phyloP scores from a whole-genome alignment of 192 early-diverging fungal species.

The Pilaira anomala region DNA sequence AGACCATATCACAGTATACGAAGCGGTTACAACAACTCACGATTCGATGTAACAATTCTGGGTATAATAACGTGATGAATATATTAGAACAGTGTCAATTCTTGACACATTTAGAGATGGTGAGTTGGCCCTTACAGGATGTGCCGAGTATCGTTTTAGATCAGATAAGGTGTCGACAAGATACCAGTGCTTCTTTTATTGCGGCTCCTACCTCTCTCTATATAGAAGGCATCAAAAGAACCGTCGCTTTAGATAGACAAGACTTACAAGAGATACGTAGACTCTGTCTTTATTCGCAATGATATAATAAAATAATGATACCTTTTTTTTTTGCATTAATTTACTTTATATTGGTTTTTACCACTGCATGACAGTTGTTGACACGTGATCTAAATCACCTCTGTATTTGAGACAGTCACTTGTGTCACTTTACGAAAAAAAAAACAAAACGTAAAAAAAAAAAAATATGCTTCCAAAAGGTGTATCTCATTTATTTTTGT shows the following conservation, averaged over 20 bases:
- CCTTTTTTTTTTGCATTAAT: too few species aligned
- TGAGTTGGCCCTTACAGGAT: conserved; percentile 13
- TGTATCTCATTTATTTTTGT: too few species aligned
- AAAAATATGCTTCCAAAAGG: too few species aligned
- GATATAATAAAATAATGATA: too few species aligned
- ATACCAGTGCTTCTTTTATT: too few species aligned
- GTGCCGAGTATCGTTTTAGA: conserved; percentile 8
- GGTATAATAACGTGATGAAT: neutral
- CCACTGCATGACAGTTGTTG: too few species aligned
- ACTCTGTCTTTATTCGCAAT: neutral
- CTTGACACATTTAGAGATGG: conserved; percentile 14
- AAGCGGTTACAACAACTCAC: neutral
- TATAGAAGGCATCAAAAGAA: conserved; percentile 1
- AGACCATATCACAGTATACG: conserved; percentile 1
- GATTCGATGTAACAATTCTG: conserved; percentile 8
- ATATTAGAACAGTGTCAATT: conserved; percentile 3
- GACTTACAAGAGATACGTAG: conserved; percentile 15
- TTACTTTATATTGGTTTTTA: too few species aligned
- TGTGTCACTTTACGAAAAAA: too few species aligned
- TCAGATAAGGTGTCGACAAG: neutral
- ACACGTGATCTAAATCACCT: too few species aligned
- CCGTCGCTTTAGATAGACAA: conserved; percentile 7
- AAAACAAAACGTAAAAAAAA: too few species aligned
- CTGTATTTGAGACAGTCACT: too few species aligned
- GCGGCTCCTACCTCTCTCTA: neutral